Conservation (phyloP, 176 grass and related monocot species). For the Chrysopogon serrulatus region DNA sequence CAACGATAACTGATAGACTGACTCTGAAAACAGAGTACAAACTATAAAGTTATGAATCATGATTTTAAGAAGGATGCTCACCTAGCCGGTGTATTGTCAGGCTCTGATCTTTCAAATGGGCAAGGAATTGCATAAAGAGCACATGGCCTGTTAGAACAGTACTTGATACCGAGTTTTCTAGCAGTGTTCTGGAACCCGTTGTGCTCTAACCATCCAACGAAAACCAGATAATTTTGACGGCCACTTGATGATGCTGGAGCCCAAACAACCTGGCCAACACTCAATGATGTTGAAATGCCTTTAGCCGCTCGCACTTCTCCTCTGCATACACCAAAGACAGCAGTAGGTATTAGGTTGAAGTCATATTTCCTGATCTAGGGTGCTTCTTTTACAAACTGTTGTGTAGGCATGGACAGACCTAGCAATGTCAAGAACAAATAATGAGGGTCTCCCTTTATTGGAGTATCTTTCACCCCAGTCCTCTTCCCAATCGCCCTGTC, state of each 20-base stretch:
- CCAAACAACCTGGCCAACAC: conserved; percentile 70
- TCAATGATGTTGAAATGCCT: conserved; percentile 35
- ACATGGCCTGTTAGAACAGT: conserved; percentile 79
- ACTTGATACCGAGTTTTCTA: conserved; percentile 73
- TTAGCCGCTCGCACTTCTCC: conserved; percentile 46
- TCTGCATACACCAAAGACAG: conserved; percentile 31
- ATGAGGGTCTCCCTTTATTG: conserved; percentile 46
- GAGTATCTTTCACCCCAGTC: conserved; percentile 77
- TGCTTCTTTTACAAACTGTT: background rate
- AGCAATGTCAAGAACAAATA: conserved; percentile 58
- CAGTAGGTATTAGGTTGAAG: background rate
- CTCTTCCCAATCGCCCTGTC: conserved; percentile 63
- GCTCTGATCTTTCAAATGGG: conserved; percentile 33
- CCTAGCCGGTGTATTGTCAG: background rate
- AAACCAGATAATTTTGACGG: conserved; percentile 39
- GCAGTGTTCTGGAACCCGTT: conserved; percentile 39
- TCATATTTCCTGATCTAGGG: background rate
- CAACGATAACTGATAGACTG: background rate
- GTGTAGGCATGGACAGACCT: conserved; percentile 26
- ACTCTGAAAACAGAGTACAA: background rate
- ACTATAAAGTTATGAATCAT: background rate
- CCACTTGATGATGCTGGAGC: conserved; percentile 41
- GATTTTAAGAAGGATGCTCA: conserved; percentile 2
- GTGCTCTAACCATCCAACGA: conserved; percentile 57
- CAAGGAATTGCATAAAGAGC: conserved; percentile 43